These are phyloP conservation scores for Lumnitzera littorea DNA, from an alignment of 345 rosid species.

Conservation along the genomic window DNA sequence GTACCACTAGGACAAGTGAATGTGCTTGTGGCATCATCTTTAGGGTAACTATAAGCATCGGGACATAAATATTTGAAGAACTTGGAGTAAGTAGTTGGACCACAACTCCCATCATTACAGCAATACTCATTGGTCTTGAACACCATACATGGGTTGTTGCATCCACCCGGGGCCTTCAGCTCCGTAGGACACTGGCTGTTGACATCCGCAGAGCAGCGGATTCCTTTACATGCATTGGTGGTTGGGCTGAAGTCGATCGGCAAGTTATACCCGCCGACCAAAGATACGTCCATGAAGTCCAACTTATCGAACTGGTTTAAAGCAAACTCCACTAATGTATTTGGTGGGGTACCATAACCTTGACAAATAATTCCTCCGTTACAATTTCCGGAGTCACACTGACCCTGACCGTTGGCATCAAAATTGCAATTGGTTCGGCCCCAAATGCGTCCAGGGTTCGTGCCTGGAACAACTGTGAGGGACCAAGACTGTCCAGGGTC, in stretches of 20 bases:
- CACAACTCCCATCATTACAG: constrained; percentile 10
- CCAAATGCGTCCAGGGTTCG: constrained; percentile 13
- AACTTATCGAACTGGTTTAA: constrained; percentile 11
- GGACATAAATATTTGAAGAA: constrained; percentile 15
- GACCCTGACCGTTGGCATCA: constrained; percentile 15
- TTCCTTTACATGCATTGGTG: constrained; percentile 7
- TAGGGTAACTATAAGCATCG: constrained; percentile 22
- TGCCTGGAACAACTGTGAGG: constrained; percentile 6
- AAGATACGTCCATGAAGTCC: constrained; percentile 25
- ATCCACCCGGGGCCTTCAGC: constrained; percentile 17
- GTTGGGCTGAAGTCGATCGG: constrained; percentile 22
- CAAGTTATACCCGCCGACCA: constrained; percentile 24
- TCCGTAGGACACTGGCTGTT: constrained; percentile 15
- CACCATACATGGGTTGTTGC: constrained; percentile 27
- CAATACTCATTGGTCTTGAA: constrained; percentile 20
- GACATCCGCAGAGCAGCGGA: constrained; percentile 13
- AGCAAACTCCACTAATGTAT: constrained; percentile 18
- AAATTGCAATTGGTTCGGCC: constrained; percentile 19
- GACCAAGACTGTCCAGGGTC: constrained; percentile 15
- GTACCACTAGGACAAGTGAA: constrained; percentile 26
- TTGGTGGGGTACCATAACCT: constrained; percentile 10
- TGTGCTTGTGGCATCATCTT: constrained; percentile 17
- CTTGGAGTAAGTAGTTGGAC: constrained; percentile 10
- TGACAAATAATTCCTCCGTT: constrained; percentile 13
- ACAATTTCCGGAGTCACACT: constrained; percentile 22